Evolutionary conservation across 768 basidiomycete species (phyloP), one percentile per base, ranked within the genome.

Genomic region (Tricholoma sp.): DNA sequence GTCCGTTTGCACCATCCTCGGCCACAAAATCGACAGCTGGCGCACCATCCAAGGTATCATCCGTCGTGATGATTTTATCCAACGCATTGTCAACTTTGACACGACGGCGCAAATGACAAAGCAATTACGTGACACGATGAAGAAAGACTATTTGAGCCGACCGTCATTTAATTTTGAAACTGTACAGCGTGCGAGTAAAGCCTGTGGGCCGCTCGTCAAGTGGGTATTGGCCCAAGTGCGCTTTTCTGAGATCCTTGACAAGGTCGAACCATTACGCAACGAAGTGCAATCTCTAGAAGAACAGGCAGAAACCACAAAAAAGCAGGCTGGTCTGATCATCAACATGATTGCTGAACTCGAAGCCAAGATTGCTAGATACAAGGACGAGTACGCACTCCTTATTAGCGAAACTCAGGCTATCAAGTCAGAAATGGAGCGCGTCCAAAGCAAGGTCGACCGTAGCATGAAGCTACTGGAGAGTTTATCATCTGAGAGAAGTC

Each of bases 321-420:
- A 94, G 64, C 94, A 98, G 68, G 97, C 95, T 0, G 70, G 81
- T 21, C 88, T 88, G 43, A 97, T 96, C 67, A 88, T 94, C 59
- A 82, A 85, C 41, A 97, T 97, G 81, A 94, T 99, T 50, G 80
- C 86, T 12, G 93, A 97, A 68, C 83, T 98, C 39, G 95, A 98
- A 67, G 76, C 86, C 43, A 95, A 95, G 72, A 98, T 98, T 64
- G 88, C 83, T 22, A 83, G 78, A 55, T 98, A 98, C 80, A 98
- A 98, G 75, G 91, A 94, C 34, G 97, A 99, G 71, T 99, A 99
- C 64, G 97, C 97, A 1, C 78, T 90, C 10, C 84, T 99, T 59
- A 98, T 99, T 73, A 93, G 93, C 66, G 91, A 98, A 71, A 95
- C 92, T 0, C 94, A 98, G 69, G 87, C 94, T 4, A 98, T 99